phyloP scores from a whole-genome alignment of 148 eudicot species.

The Persicaria tinctoria region DNA sequence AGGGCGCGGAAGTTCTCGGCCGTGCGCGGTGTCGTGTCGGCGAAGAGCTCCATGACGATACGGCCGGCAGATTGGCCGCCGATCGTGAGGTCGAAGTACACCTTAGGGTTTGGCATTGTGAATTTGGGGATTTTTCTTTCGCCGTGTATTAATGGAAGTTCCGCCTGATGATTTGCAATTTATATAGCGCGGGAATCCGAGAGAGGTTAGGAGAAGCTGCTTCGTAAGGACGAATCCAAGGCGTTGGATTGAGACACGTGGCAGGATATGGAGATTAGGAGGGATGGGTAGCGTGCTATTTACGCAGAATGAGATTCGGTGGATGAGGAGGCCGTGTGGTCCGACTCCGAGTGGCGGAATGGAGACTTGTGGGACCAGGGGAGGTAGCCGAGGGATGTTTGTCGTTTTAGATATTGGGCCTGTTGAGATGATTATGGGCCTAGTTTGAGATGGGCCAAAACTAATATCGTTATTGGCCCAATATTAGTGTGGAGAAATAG shows the following conservation, averaged over 20 bases:
- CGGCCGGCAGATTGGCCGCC: not conserved
- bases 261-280: not conserved
- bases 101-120: not conserved
- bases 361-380: no score
- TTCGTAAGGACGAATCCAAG: not conserved
- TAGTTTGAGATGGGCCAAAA: no score
- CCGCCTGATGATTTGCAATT: no score
- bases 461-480: no score
- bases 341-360: no score
- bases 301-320: not conserved
- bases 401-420: no score
- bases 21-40: not conserved
- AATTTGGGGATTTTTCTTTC: not conserved
- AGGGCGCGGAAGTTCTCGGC: constrained; percentile 9
- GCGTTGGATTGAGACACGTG: not conserved
- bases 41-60: not conserved
- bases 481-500: no score
- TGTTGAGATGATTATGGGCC: no score
- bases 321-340: not conserved
- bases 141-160: not conserved
- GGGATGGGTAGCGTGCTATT: not conserved
- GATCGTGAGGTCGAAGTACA: not conserved
- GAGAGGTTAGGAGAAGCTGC: not conserved
- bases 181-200: not conserved
- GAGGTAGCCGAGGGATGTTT: no score